phyloP scores from a whole-genome alignment of 176 grass and related monocot genomes.

The Stipa capillata region DNA sequence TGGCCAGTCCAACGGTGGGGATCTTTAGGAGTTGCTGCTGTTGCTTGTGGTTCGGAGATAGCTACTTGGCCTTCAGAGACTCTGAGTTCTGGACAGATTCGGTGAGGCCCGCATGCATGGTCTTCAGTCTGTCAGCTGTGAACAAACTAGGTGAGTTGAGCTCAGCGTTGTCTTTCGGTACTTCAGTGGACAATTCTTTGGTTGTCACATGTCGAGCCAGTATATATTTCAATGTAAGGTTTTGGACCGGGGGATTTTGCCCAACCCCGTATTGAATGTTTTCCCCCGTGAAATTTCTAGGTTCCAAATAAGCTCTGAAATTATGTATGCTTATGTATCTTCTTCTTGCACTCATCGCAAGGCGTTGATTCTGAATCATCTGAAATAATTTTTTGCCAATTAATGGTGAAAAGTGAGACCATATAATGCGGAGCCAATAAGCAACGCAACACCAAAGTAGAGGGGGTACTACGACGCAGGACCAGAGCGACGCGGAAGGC shows the following conservation, averaged over 20 bases:
- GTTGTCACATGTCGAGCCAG: background rate
- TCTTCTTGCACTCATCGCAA: background rate
- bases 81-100: background rate
- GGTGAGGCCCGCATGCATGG: background rate
- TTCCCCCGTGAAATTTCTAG: background rate
- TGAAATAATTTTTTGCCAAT: background rate
- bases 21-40: no score
- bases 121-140: background rate
- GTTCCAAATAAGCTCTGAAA: background rate
- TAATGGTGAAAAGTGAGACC: background rate
- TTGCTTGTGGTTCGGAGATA: background rate
- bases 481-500: background rate
- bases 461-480: background rate
- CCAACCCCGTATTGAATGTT: no score
- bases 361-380: background rate
- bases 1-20: background rate
- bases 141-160: background rate
- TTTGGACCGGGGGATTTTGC: no score
- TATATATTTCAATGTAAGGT: background rate
- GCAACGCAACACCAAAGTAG: background rate
- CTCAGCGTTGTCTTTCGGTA: background rate
- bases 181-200: background rate
- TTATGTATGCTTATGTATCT: background rate
- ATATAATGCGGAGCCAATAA: background rate
- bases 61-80: background rate